Base-by-base conservation (phyloP, 306 rosid species). In the Vigna nakashimae region DNA sequence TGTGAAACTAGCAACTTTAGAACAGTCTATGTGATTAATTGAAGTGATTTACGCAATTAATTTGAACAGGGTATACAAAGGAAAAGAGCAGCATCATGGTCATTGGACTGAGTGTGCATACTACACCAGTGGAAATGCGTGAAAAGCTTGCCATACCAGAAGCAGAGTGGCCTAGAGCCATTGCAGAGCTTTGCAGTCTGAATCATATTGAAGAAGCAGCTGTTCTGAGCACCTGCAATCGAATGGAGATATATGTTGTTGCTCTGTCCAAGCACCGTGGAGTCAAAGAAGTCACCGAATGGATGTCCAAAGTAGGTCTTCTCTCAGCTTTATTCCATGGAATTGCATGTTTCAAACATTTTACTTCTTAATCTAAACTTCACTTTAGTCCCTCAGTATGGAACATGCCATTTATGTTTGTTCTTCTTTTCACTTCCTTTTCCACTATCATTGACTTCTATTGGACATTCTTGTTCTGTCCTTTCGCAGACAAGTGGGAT, bases 81-180 rank as follows among this genome's bases (percentile, higher is more conserved):
- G 98, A 96, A 82, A 90, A 84, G 86, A 92, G 94, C 88, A 90
- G 99, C 90, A 87, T 96, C 69, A 95, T 96, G 76, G 99, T 96
- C 18, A 96, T 96, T 38, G 99, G 99, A 65, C 93, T 96, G 36
- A 96, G 99, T 78, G 90, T 96, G 66, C 99, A 95, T 79, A 88
- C 91, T 9, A 79, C 99, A 36, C 99, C 99, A 0, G 98, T 96
- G 48, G 99, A 96, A 77, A 85, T 96, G 96, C 92, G 99, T 48
- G 99, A 96, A 77, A 96, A 96, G 62, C 97, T 96, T 26, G 97
- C 99, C 75, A 86, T 96, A 75, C 99, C 98, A 15, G 99, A 96
- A 85, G 99, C 99, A 78, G 99, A 96, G 79, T 96, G 98, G 99
- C 94, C 99, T 57, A 93, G 96, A 78, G 99, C 99, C 74, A 92